Base-by-base conservation (phyloP, 1,284 basidiomycete genomes). In the Ceratobasidium sp. region DNA sequence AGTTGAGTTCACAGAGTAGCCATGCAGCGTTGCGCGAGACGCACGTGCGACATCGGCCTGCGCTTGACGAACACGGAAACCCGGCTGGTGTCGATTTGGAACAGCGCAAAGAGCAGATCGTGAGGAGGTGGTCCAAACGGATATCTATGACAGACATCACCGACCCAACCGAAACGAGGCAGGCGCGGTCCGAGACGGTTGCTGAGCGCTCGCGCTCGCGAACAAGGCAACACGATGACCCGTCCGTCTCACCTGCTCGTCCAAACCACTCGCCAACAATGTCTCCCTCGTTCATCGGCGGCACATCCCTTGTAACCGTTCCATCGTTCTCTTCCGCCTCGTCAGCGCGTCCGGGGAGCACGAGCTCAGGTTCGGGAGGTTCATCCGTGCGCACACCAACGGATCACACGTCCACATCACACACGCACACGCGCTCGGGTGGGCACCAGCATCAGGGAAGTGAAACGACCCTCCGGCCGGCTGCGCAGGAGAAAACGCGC, bases 391-490 rank as follows among this genome's bases (percentile, higher is more conserved):
- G 55, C 18, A 59, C 67, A 16, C 67, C 67, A 1, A 70, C 67
- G 7, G 67, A 70, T 13, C 41, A 46, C 14, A 58, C 30, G 14
- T 46, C 58, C 11, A 58, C 30, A 13, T 46, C 58, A 6, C 58
- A 44, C 13, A 23, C 28, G 13, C 67, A 47, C 8, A n/a, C 55
- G 47, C 67, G 54, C 2, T 46, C 67, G 13, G 54, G 43, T 21
- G 64, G 64, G 4, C 67, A 70, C 23, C 67, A 70, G 16, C 26
- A 55, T n/a, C 67, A 70, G 30, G 67, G 67, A 18, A 70, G 67
- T n/a, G 67, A 70, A 30, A 30, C 67, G 8, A 70, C 67, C 7
- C 41, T 70, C 4, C 67, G 67, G 30, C 54, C 67, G 28, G 55
- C 67, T 11, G 38, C 28, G 23, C 67, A 46, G 54, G 67, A 58